Conservation (phyloP, 768 basidiomycete species). For the Gymnopilus junonius region DNA sequence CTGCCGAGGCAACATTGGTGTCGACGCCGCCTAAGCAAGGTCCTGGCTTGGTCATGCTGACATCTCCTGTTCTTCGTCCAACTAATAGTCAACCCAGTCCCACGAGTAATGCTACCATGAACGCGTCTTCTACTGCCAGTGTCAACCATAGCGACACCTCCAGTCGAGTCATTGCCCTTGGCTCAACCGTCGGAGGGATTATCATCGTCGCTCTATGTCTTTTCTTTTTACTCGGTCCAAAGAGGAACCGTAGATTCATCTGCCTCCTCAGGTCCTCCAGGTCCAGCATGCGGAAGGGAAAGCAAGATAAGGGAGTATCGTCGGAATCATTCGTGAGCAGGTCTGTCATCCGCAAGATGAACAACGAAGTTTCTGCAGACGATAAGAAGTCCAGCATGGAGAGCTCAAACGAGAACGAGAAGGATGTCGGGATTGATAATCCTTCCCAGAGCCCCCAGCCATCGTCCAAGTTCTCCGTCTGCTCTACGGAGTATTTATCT, state of each 20-base stretch:
- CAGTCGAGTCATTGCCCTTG: conserved; percentile 19
- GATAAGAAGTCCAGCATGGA: background rate
- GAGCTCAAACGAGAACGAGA: background rate
- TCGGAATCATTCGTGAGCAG: conserved; percentile 3
- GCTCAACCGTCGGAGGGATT: conserved; percentile 22
- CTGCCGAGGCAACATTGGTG: background rate
- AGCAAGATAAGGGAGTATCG: conserved; percentile 7
- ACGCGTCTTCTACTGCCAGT: background rate
- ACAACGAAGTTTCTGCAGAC: background rate
- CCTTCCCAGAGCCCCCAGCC: background rate
- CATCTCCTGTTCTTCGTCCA: conserved; percentile 2
- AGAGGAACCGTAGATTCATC: conserved; percentile 1
- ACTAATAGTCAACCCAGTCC: background rate
- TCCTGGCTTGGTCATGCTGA: conserved; percentile 17
- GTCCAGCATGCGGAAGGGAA: background rate
- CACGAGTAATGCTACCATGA: background rate
- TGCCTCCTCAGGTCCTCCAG: conserved; percentile 1
- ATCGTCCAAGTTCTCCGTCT: conserved; percentile 23
- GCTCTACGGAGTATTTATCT: conserved; percentile 18
- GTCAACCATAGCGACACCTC: conserved; percentile 3
- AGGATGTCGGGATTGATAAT: background rate
- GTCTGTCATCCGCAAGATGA: background rate
- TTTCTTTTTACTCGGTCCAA: conserved; percentile 23
- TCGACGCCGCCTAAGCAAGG: conserved; percentile 14
- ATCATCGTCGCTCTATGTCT: conserved; percentile 22